phyloP scores from a whole-genome alignment of 768 basidiomycete genomes.

The Pisolithus orientalis region DNA sequence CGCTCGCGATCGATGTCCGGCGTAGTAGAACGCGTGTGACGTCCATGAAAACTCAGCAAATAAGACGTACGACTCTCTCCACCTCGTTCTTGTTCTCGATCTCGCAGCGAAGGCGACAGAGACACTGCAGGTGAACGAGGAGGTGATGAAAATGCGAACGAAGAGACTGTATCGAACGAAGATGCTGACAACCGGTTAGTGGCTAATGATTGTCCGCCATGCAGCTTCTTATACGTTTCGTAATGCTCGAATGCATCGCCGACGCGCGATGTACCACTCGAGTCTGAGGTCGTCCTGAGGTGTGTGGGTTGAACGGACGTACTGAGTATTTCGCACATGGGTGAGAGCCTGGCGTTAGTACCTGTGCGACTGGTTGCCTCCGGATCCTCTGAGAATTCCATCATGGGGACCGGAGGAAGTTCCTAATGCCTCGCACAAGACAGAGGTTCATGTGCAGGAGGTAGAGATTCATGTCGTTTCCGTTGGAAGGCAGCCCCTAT shows the following conservation, averaged over 20 bases:
- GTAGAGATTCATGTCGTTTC: constrained; percentile 14
- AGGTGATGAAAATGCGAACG: constrained; percentile 31
- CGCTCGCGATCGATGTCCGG: constrained; percentile 43
- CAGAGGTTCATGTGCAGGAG: constrained; percentile 3
- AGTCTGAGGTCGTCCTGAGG: constrained; percentile 9
- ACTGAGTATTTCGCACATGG: neutral
- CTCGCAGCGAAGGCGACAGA: constrained; percentile 23
- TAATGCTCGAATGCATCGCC: constrained; percentile 91
- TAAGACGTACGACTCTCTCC: constrained; percentile 37
- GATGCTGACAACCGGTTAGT: constrained; percentile 56
- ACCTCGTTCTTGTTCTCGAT: constrained; percentile 26
- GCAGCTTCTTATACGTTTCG: constrained; percentile 67
- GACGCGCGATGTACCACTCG: constrained; percentile 24
- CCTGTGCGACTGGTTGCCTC: neutral
- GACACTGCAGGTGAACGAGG: constrained; percentile 33
- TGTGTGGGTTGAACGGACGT: constrained; percentile 1
- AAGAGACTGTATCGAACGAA: constrained; percentile 41
- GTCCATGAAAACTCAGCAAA: constrained; percentile 59
- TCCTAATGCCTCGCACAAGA: constrained; percentile 32
- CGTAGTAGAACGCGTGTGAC: constrained; percentile 38
- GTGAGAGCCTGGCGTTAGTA: neutral
- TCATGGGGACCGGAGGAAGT: constrained; percentile 46
- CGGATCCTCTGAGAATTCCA: constrained; percentile 17
- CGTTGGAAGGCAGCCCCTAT: constrained; percentile 6
- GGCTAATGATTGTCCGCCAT: constrained; percentile 19